These are phyloP conservation scores for Abrus precatorius DNA, from an alignment of 306 rosid species.

Conservation along the genomic window DNA sequence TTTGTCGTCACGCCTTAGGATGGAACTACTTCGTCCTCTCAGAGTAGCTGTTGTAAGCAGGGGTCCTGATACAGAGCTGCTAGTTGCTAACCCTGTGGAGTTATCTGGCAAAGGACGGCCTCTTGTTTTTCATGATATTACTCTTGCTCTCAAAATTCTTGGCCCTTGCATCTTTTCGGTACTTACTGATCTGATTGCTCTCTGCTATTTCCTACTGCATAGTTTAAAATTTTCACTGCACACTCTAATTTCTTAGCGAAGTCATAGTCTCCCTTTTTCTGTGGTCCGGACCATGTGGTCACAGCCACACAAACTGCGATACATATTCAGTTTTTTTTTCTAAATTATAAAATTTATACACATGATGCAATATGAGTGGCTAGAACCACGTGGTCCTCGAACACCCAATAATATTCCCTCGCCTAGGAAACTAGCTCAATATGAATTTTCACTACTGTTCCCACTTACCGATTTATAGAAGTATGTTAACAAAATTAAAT, in stretches of 20 bases:
- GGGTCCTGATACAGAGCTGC: conserved; percentile 89
- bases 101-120: conserved; percentile 95
- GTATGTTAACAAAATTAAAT: not conserved
- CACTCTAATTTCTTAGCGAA: not conserved
- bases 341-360: no score
- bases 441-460: conserved; percentile 23
- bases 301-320: no score
- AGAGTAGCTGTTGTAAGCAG: conserved; percentile 79
- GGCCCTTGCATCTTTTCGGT: conserved; percentile 85
- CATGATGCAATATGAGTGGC: no score
- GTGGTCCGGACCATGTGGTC: no score
- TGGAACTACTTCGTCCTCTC: conserved; percentile 81
- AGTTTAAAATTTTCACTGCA: conserved; percentile 2
- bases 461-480: conserved; percentile 18
- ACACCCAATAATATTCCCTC: no score
- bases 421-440: not conserved
- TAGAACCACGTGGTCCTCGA: no score
- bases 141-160: conserved; percentile 86
- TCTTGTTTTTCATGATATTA: conserved; percentile 89
- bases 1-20: conserved; percentile 71
- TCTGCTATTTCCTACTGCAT: conserved; percentile 27
- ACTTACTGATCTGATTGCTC: conserved; percentile 49
- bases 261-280: not conserved
- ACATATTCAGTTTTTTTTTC: no score
- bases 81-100: conserved; percentile 94